These are phyloP conservation scores for Botrytis tulipae DNA, from an alignment of 2,329 filamentous ascomycete genomes.

Conservation along the genomic window DNA sequence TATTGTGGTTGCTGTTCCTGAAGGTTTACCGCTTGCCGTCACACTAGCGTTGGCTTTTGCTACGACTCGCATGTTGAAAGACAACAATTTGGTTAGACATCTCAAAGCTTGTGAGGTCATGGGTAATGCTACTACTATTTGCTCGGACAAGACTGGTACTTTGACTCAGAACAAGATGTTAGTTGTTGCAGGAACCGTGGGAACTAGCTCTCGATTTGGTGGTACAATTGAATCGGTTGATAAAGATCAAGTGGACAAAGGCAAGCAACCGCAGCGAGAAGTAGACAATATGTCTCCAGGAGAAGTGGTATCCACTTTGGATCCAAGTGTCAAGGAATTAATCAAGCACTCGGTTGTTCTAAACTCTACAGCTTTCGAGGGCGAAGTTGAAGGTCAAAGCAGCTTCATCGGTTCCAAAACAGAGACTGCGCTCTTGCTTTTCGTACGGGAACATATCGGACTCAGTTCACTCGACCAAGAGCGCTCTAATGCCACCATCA, in stretches of 20 bases:
- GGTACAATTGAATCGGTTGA: conserved; percentile 36
- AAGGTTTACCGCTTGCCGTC: conserved; percentile 65
- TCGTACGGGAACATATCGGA: conserved; percentile 63
- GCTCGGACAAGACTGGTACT: conserved; percentile 77
- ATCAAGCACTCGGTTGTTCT: conserved; percentile 63
- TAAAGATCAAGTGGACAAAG: conserved; percentile 27
- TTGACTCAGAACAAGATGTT: conserved; percentile 75
- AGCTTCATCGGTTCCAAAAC: conserved; percentile 75
- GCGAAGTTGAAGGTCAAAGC: conserved; percentile 56
- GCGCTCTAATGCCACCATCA: conserved; percentile 59
- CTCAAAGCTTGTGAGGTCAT: conserved; percentile 68
- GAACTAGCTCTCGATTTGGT: conserved; percentile 56
- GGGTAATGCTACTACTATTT: conserved; percentile 72
- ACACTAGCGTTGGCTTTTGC: conserved; percentile 67
- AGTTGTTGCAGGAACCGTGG: conserved; percentile 69
- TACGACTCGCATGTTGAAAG: conserved; percentile 65
- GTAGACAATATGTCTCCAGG: conserved; percentile 34
- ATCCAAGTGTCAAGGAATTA: conserved; percentile 39
- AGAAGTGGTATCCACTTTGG: conserved; percentile 36
- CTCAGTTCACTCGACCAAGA: conserved; percentile 61
- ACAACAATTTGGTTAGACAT: conserved; percentile 68
- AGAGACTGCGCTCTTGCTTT: conserved; percentile 70
- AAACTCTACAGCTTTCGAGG: conserved; percentile 70
- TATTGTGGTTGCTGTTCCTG: conserved; percentile 67
- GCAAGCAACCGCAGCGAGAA: conserved; percentile 30